These are phyloP conservation scores for Aspergillus intermedius DNA, from an alignment of 2,329 filamentous ascomycete species.

Conservation along the genomic window DNA sequence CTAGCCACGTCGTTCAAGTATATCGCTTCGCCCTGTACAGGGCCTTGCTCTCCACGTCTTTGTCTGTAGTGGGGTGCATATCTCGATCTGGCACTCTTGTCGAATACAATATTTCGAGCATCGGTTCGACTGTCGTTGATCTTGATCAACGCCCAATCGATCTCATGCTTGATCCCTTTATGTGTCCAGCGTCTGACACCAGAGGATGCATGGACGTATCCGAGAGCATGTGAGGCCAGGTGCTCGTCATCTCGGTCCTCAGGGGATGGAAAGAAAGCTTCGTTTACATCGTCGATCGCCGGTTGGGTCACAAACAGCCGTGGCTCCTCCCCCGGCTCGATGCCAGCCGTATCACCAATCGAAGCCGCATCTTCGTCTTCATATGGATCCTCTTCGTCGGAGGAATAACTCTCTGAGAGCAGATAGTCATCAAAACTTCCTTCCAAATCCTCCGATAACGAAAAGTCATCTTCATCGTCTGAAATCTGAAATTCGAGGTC, in stretches of 20 bases:
- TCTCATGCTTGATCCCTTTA: slow-evolving; percentile 73
- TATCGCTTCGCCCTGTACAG: slow-evolving; percentile 28
- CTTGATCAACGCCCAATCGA: slow-evolving; percentile 90
- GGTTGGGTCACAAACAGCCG: slow-evolving; percentile 84
- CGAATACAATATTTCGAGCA: slow-evolving; percentile 60
- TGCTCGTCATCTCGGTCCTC: slow-evolving; percentile 75
- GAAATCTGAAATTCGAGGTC: slow-evolving; percentile 47
- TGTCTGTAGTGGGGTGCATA: slow-evolving; percentile 30
- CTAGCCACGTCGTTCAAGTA: slow-evolving; percentile 52
- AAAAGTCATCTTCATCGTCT: slow-evolving; percentile 44
- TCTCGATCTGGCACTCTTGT: slow-evolving; percentile 13
- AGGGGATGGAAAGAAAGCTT: slow-evolving; percentile 74
- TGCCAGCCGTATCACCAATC: slow-evolving; percentile 69
- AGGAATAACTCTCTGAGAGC: slow-evolving; percentile 42
- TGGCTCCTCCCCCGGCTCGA: slow-evolving; percentile 67
- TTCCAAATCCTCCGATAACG: slow-evolving; percentile 30
- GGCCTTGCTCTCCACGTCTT: slow-evolving; percentile 46
- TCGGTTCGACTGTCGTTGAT: slow-evolving; percentile 67
- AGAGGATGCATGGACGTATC: slow-evolving; percentile 81
- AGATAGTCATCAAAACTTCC: slow-evolving; percentile 37
- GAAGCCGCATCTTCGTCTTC: slow-evolving; percentile 51
- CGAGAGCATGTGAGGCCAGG: slow-evolving; percentile 70
- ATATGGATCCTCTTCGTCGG: slow-evolving; percentile 52
- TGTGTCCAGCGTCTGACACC: slow-evolving; percentile 72
- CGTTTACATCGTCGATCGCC: slow-evolving; percentile 77